These are phyloP conservation scores for Hemileccinum impolitum DNA, from an alignment of 768 basidiomycete species.

Conservation along the genomic window DNA sequence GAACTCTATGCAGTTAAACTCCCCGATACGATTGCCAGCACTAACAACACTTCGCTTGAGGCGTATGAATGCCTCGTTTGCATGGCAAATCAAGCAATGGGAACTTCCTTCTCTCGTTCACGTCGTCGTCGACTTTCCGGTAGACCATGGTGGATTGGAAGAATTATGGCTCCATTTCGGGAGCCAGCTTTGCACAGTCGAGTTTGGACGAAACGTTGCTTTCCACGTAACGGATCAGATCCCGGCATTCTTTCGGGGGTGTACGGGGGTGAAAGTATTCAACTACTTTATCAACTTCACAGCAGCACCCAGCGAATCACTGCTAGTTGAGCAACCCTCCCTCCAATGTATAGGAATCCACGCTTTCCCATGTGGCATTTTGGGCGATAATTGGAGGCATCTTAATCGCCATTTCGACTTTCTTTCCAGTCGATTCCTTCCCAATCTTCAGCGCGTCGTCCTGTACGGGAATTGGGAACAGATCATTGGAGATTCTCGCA, in stretches of 20 bases:
- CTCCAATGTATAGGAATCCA: slow-evolving; percentile 52
- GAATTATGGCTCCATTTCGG: slow-evolving; percentile 51
- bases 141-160: slow-evolving; percentile 36
- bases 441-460: slow-evolving; percentile 42
- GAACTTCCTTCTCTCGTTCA: slow-evolving; percentile 50
- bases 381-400: slow-evolving; percentile 34
- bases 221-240: slow-evolving; percentile 52
- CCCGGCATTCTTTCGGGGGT: slow-evolving; percentile 42
- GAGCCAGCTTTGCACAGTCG: slow-evolving; percentile 47
- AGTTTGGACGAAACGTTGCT: slow-evolving; percentile 54
- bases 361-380: slow-evolving; percentile 42
- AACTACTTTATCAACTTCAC: slow-evolving; percentile 59
- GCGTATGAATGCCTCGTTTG: slow-evolving; percentile 46
- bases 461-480: slow-evolving; percentile 55
- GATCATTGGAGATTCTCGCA: slow-evolving; percentile 37
- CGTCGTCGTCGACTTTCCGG: slow-evolving; percentile 50
- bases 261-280: slow-evolving; percentile 45
- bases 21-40: slow-evolving; percentile 38
- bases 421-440: slow-evolving; percentile 40
- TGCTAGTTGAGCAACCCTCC: slow-evolving; percentile 26
- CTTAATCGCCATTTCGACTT: slow-evolving; percentile 43
- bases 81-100: slow-evolving; percentile 50
- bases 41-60: slow-evolving; percentile 54
- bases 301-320: slow-evolving; percentile 13
- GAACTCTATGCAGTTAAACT: slow-evolving; percentile 15